Evolutionary conservation across 768 basidiomycete species (phyloP).

Genomic region (Strobilomyces echinocephalus): DNA sequence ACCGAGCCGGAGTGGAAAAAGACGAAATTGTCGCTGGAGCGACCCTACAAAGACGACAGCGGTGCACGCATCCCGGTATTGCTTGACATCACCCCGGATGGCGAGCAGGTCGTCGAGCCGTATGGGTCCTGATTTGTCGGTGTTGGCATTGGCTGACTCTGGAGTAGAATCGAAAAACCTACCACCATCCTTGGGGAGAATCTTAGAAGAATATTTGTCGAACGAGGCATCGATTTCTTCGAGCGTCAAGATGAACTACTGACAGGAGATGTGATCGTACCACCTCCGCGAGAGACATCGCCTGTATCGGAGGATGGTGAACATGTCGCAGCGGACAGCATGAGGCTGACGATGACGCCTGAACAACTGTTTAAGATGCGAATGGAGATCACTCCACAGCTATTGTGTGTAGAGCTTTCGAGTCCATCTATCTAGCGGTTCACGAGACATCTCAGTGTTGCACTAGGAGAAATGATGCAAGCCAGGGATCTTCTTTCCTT

Average conservation of each 20-base stretch:
- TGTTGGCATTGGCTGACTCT: conserved; percentile 13
- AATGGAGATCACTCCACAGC: conserved; percentile 61
- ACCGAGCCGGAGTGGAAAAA: conserved; percentile 50
- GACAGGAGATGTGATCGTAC: conserved; percentile 18
- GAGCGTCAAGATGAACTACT: conserved; percentile 40
- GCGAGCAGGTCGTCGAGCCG: conserved; percentile 69
- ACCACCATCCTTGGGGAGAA: conserved; percentile 59
- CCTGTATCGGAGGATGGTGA: conserved; percentile 26
- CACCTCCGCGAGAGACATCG: conserved; percentile 25
- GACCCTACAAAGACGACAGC: conserved; percentile 76
- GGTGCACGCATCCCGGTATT: conserved; percentile 59
- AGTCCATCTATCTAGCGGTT: conserved; percentile 4
- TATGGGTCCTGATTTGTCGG: conserved; percentile 33
- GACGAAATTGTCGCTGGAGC: conserved; percentile 65
- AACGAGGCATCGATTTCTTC: conserved; percentile 75
- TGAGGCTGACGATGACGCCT: conserved; percentile 53
- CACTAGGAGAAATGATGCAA: conserved; percentile 74
- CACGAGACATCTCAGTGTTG: conserved; percentile 44
- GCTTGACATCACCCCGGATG: conserved; percentile 65
- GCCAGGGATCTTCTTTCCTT: conserved; percentile 66
- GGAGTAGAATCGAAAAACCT: conserved; percentile 48
- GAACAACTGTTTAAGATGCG: conserved; percentile 76
- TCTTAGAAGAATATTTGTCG: conserved; percentile 63
- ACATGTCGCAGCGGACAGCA: conserved; percentile 25
- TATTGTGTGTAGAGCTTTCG: conserved; percentile 52